Conservation (phyloP, 805 yeast genomes). For the Spathaspora boniae region DNA sequence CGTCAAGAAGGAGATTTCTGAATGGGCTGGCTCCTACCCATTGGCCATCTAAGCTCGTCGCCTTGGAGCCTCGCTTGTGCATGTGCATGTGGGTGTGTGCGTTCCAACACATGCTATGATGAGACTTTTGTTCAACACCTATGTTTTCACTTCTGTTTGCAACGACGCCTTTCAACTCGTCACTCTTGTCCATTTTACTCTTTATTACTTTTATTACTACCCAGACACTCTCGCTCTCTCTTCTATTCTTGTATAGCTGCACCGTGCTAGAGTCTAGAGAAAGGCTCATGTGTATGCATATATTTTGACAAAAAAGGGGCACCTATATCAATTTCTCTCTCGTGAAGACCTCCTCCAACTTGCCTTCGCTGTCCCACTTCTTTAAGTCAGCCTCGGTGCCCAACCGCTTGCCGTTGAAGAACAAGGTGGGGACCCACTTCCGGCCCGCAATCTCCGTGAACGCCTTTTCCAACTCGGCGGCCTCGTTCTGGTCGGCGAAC, state of each 20-base stretch:
- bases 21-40: slow-evolving; percentile 91
- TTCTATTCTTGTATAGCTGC: too few relatives aligned
- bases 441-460: slow-evolving; percentile 56
- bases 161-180: neutral
- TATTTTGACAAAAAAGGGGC: too few relatives aligned
- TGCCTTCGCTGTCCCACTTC: slow-evolving; percentile 30
- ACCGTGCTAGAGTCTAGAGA: too few relatives aligned
- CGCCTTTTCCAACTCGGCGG: slow-evolving; percentile 49
- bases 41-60: slow-evolving; percentile 38
- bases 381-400: slow-evolving; percentile 55
- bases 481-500: slow-evolving; percentile 44
- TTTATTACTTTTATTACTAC: slow-evolving; percentile 1
- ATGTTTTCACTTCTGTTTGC: slow-evolving; percentile 5
- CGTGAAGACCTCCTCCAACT: slow-evolving; percentile 31
- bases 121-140: slow-evolving; percentile 7
- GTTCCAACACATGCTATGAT: too few relatives aligned
- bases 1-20: slow-evolving; percentile 73
- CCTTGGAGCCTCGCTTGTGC: too few relatives aligned
- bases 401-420: slow-evolving; percentile 54
- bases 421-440: slow-evolving; percentile 69
- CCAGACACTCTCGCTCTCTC: too few relatives aligned
- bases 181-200: neutral
- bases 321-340: slow-evolving; percentile 13
- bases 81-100: too few relatives aligned
- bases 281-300: too few relatives aligned